Evolutionary conservation across 2,329 filamentous ascomycete genomes (phyloP).

Genomic region (Xylaria sp.): DNA sequence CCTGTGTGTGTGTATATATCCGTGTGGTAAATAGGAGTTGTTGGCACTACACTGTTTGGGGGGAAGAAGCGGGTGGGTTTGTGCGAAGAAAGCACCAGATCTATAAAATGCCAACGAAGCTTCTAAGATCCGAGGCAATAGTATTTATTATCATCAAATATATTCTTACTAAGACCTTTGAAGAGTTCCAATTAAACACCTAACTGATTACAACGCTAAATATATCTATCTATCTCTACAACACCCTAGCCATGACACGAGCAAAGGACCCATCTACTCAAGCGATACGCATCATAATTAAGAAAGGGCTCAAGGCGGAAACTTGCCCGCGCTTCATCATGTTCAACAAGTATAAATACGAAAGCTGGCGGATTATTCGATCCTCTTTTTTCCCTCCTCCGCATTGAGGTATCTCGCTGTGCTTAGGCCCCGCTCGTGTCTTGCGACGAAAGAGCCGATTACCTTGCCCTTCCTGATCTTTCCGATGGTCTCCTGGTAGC

Average conservation of each 20-base stretch:
- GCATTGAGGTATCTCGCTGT: conserved; percentile 81
- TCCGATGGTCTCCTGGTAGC: conserved; percentile 83
- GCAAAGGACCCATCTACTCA: neutral
- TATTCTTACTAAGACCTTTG: too few relatives aligned
- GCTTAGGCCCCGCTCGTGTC: conserved; percentile 83
- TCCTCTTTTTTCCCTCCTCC: conserved; percentile 98
- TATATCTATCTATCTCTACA: conserved; percentile 11
- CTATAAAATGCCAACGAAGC: too few relatives aligned
- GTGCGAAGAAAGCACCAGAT: too few relatives aligned
- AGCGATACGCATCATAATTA: neutral
- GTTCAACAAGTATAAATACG: neutral
- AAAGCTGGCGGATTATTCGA: conserved; percentile 62
- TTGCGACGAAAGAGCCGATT: conserved; percentile 74
- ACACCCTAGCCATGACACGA: neutral
- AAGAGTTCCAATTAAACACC: conserved; percentile 2
- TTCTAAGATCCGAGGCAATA: too few relatives aligned
- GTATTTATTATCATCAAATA: too few relatives aligned
- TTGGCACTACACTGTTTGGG: too few relatives aligned
- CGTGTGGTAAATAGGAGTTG: too few relatives aligned
- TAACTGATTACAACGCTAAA: conserved; percentile 18
- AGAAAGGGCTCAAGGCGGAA: neutral
- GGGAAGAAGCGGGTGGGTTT: too few relatives aligned
- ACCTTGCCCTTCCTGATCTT: conserved; percentile 83
- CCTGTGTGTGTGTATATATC: too few relatives aligned
- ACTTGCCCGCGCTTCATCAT: neutral